Base-by-base conservation (phyloP, 257 asterid species). In the Prunella vulgaris region DNA sequence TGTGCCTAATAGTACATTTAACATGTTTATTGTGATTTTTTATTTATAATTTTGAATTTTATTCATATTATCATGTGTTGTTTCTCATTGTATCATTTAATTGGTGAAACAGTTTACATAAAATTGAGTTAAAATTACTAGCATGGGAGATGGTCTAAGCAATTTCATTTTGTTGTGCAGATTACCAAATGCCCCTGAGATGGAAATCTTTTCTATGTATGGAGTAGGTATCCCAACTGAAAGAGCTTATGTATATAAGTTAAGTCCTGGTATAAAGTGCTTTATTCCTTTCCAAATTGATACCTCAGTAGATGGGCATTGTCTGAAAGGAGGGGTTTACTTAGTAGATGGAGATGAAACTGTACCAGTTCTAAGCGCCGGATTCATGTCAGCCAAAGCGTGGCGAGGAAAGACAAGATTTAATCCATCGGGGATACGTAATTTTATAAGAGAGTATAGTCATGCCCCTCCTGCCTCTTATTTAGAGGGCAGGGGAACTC, bases 201-300 rank as follows among this genome's bases (percentile, higher is more conserved):
- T 92, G 96, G 96, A 92, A 70, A 83, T 90, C 13, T 87, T 84
- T 79, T 89, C 97, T 12, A 83, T 92, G 89, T 92, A 92, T 40
- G 97, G 97, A 71, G 96, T 92, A 64, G 97, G 97, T 44, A 78
- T 92, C 32, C 97, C 95, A 5, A 89, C 97, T 8, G 97, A 92
- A 82, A 71, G 96, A 78, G 93, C 96, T 38, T 92, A 92, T 57
- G 81, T 92, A 18, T 89, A 92, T 77, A 89, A 84, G 76, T 74
- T 81, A 37, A 82, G 90, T 80, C 79, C 90, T 68, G 77, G 74
- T 28, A 61, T 84, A 20, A 95, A 87, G 58, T 90, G 97, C 81
- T 69, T 72, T 44, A 88, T 88, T 24, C 97, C 97, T 66, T 86
- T 90, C 69, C 90, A 86, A 75, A 90, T 90, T 62, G 97, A 90